Conservation (phyloP, 345 rosid species). For the Arabidopsis arenosa region DNA sequence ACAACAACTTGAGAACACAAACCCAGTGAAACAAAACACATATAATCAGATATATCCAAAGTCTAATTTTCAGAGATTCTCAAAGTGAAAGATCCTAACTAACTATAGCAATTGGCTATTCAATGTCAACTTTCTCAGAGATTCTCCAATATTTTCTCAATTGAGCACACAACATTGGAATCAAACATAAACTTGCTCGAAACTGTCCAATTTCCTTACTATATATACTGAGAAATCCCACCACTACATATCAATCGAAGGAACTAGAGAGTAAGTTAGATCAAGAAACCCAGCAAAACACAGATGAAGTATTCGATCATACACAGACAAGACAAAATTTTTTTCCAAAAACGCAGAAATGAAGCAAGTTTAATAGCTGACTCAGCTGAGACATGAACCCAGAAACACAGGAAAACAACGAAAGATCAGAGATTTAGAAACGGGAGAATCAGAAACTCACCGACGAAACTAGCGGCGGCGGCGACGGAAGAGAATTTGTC, state of each 20-base stretch:
- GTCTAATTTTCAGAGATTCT: neutral
- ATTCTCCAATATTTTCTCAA: neutral
- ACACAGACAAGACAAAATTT: neutral
- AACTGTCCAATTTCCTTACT: neutral
- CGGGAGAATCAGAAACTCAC: constrained; percentile 27
- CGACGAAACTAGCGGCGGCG: constrained; percentile 21
- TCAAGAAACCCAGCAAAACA: constrained; percentile 4
- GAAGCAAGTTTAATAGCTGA: neutral
- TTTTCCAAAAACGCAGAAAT: neutral
- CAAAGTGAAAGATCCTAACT: neutral
- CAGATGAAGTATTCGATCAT: neutral
- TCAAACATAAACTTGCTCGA: constrained; percentile 1
- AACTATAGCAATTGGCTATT: constrained; percentile 6
- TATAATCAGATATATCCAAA: constrained; percentile 3
- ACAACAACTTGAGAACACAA: neutral
- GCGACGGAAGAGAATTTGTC: constrained; percentile 3
- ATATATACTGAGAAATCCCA: neutral
- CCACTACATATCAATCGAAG: neutral
- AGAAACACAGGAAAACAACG: neutral
- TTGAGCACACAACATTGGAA: neutral
- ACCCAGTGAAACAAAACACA: neutral
- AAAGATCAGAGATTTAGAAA: neutral
- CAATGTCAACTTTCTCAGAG: constrained; percentile 3
- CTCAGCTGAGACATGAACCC: no score
- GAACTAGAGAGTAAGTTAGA: neutral